Percentiles rank a stretch among this genome's conserved stretches.
These are phyloP conservation scores for Candida sojae DNA, from an alignment of 1,139 yeast genomes.

Conservation along the genomic window DNA sequence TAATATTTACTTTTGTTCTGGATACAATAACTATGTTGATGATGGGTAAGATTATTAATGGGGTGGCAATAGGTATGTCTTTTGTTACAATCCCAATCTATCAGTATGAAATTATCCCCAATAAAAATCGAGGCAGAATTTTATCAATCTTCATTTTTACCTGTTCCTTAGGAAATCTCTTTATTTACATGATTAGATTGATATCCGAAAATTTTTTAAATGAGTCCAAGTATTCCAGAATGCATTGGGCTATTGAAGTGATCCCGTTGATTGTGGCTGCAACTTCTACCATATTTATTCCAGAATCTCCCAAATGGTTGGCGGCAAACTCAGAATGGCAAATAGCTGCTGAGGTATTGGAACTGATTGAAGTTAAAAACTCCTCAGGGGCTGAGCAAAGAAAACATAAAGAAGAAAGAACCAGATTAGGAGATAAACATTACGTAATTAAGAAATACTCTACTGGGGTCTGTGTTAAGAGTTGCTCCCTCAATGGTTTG, in stretches of 20 bases:
- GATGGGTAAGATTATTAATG: conserved; percentile 31
- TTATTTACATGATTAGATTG: conserved; percentile 22
- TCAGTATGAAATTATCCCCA: conserved; percentile 30
- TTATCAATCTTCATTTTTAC: conserved; percentile 13
- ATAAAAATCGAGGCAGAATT: conserved; percentile 20
- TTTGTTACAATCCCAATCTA: conserved; percentile 35
- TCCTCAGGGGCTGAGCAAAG: conserved; percentile 5
- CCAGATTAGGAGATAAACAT: conserved; percentile 20
- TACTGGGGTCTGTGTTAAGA: conserved; percentile 20
- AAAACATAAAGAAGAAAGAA: conserved; percentile 9
- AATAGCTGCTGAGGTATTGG: conserved; percentile 29
- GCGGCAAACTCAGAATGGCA: conserved; percentile 33
- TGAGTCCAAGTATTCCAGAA: conserved; percentile 9
- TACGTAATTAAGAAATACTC: conserved; percentile 30
- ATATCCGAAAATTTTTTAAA: conserved; percentile 17
- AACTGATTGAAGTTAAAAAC: conserved; percentile 15
- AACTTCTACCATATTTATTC: conserved; percentile 21
- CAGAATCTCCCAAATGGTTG: conserved; percentile 40
- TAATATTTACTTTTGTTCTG: conserved; percentile 27
- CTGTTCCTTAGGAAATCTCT: conserved; percentile 24
- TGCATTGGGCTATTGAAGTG: conserved; percentile 26
- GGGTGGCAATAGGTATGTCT: conserved; percentile 32
- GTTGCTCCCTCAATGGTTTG: conserved; percentile 21
- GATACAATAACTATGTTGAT: conserved; percentile 25
- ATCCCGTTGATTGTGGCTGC: conserved; percentile 23